These are phyloP conservation scores for Xerocomellus chrysenteron DNA, from an alignment of 768 basidiomycete species.

Conservation along the genomic window DNA sequence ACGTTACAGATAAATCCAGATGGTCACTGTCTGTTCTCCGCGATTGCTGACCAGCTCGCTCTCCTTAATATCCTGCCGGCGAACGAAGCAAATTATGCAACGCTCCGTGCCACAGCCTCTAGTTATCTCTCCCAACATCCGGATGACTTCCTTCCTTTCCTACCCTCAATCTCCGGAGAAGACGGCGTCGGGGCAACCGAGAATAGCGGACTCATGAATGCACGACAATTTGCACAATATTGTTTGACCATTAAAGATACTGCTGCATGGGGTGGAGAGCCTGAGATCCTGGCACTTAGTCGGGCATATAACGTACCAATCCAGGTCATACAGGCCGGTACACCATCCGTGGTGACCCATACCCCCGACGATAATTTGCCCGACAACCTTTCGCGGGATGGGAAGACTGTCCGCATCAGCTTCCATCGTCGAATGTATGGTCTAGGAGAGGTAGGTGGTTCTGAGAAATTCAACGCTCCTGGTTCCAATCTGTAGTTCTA, in stretches of 20 bases:
- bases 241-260: constrained; percentile 78
- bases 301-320: constrained; percentile 81
- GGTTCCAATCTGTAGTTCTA: constrained; percentile 31
- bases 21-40: constrained; percentile 94
- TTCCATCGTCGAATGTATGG: constrained; percentile 96
- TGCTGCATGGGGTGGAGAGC: constrained; percentile 96
- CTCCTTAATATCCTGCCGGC: constrained; percentile 66
- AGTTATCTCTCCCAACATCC: constrained; percentile 78
- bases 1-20: constrained; percentile 84
- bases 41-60: constrained; percentile 87
- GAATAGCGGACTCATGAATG: constrained; percentile 66
- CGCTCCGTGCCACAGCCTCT: constrained; percentile 68
- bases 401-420: constrained; percentile 66
- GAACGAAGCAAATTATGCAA: constrained; percentile 55
- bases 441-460: constrained; percentile 78
- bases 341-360: constrained; percentile 83
- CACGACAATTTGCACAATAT: constrained; percentile 65
- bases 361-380: constrained; percentile 46
- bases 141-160: constrained; percentile 91
- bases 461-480: background rate
- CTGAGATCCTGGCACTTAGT: constrained; percentile 90
- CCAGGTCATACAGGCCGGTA: constrained; percentile 83
- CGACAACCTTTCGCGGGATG: constrained; percentile 27
- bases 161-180: constrained; percentile 72
- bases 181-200: constrained; percentile 63